These are phyloP conservation scores for Pichiaceae sp. DNA, from an alignment of 1,139 yeast species.

Conservation along the genomic window DNA sequence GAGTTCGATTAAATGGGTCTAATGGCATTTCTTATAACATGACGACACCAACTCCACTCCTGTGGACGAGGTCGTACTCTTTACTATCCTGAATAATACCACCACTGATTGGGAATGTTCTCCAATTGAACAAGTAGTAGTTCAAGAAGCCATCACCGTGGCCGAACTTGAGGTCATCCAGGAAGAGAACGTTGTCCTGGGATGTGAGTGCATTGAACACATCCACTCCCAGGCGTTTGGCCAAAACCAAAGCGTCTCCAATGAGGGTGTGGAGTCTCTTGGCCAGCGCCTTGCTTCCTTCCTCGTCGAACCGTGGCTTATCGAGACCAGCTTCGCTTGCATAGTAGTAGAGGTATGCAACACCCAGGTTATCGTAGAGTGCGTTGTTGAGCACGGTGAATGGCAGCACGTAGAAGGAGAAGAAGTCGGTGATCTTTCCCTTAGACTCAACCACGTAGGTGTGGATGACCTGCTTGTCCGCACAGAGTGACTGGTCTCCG, in stretches of 20 bases:
- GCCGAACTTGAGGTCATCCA: conserved; percentile 81
- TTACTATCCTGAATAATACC: conserved; percentile 57
- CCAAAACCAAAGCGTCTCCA: conserved; percentile 68
- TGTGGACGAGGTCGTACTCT: conserved; percentile 39
- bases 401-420: conserved; percentile 84
- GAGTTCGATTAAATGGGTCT: conserved; percentile 12
- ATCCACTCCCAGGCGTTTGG: conserved; percentile 63
- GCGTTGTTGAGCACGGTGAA: conserved; percentile 72
- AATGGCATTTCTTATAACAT: conserved; percentile 40
- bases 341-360: conserved; percentile 86
- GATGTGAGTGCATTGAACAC: conserved; percentile 90
- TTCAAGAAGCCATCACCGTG: conserved; percentile 90
- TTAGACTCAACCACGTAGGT: conserved; percentile 64
- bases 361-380: conserved; percentile 60
- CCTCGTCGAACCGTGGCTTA: conserved; percentile 25
- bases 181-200: conserved; percentile 79
- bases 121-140: conserved; percentile 87
- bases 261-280: conserved; percentile 55
- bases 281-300: conserved; percentile 32
- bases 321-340: conserved; percentile 54
- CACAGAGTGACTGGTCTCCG: conserved; percentile 25
- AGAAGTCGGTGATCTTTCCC: conserved; percentile 75
- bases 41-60: conserved; percentile 87
- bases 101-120: conserved; percentile 70
- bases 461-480: conserved; percentile 46